Evolutionary conservation across 108 stramenopile genomes (phyloP).

Genomic region (Pseudonitzschia pungens): DNA sequence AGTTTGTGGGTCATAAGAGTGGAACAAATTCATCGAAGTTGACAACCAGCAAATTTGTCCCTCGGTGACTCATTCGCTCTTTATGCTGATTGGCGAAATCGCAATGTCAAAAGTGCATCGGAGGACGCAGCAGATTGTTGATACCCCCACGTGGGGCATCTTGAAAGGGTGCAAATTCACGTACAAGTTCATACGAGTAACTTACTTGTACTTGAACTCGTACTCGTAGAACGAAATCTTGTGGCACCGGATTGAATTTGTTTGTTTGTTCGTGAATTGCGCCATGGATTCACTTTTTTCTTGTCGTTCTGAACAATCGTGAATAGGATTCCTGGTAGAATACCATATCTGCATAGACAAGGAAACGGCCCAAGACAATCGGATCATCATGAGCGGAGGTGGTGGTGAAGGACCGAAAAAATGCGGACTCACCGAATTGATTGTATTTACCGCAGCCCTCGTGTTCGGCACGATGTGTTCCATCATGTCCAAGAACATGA

Average conservation of each 20-base stretch:
- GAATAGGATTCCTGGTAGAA: too few relatives aligned
- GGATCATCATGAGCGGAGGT: constrained; percentile 25
- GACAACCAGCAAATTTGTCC: not conserved
- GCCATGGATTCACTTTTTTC: too few relatives aligned
- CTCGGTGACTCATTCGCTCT: not conserved
- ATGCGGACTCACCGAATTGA: constrained; percentile 65
- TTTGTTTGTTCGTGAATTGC: too few relatives aligned
- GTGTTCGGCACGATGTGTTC: constrained; percentile 85
- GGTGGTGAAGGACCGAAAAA: constrained; percentile 39
- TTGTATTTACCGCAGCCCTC: constrained; percentile 81
- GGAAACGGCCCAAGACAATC: not conserved
- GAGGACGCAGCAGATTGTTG: not conserved
- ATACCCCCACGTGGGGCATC: not conserved
- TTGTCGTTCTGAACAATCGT: too few relatives aligned
- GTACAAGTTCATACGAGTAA: too few relatives aligned
- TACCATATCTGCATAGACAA: not conserved
- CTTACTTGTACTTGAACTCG: too few relatives aligned
- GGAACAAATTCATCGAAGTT: too few relatives aligned
- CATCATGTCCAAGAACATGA: constrained; percentile 87
- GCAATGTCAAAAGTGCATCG: not conserved
- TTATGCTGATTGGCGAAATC: not conserved
- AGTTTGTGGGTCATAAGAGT: too few relatives aligned
- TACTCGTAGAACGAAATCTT: too few relatives aligned
- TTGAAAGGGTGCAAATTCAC: too few relatives aligned
- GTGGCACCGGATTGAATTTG: too few relatives aligned